Conservation (phyloP, 768 basidiomycete species). For the Dioszegia crocea region DNA sequence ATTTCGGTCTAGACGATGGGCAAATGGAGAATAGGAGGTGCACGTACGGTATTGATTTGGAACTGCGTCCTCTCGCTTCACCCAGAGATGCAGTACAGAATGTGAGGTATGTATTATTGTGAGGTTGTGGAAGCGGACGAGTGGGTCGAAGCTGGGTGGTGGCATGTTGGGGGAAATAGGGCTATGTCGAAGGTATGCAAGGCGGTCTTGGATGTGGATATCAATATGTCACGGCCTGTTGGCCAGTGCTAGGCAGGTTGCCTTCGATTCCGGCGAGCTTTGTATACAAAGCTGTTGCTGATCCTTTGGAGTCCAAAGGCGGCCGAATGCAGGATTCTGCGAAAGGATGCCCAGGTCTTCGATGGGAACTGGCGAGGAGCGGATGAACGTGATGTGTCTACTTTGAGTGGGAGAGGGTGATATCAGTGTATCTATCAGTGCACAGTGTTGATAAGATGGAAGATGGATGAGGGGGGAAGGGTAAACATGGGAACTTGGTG, state of each 20-base stretch:
- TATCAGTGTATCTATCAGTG: too few species aligned
- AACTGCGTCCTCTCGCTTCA: conserved; percentile 12
- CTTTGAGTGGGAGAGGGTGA: too few species aligned
- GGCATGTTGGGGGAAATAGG: not conserved
- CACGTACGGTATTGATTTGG: conserved; percentile 34
- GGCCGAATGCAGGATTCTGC: not conserved
- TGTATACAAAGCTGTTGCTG: not conserved
- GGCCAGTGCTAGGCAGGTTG: too few species aligned
- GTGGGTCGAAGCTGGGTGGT: not conserved
- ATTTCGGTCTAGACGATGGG: too few species aligned
- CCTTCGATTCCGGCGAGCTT: not conserved
- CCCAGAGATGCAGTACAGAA: conserved; percentile 9
- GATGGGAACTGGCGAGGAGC: not conserved
- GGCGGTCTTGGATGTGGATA: too few species aligned
- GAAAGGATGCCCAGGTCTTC: not conserved
- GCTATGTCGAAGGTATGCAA: not conserved
- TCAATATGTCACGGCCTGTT: too few species aligned
- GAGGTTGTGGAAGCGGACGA: not conserved
- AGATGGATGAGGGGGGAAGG: not conserved
- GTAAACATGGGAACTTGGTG: not conserved
- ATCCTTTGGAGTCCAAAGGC: not conserved
- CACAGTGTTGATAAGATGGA: too few species aligned
- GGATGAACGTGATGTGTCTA: too few species aligned
- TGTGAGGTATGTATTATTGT: not conserved
- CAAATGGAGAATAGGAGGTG: not conserved